A percentile compares a stretch with the other conserved stretches of the same genome.
These are phyloP conservation scores for Candida easanensis DNA, from an alignment of 805 yeast genomes.

Conservation along the genomic window DNA sequence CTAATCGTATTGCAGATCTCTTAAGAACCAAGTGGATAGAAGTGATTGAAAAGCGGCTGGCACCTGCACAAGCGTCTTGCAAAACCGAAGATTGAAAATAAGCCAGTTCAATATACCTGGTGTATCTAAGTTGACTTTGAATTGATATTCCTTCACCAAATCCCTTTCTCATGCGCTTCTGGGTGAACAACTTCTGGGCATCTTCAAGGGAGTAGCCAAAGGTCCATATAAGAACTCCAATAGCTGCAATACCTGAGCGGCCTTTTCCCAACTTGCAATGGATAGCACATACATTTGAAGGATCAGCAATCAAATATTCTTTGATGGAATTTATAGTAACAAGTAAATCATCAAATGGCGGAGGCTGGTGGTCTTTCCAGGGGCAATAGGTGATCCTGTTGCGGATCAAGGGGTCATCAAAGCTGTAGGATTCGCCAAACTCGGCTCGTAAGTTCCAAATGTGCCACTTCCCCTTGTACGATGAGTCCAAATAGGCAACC, in stretches of 20 bases:
- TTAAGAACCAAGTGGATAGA: neutral
- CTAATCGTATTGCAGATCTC: neutral
- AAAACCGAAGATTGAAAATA: neutral
- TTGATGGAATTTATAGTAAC: constrained; percentile 44
- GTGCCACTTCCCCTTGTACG: constrained; percentile 62
- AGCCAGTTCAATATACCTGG: constrained; percentile 44
- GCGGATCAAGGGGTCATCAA: constrained; percentile 1
- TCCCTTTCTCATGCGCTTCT: constrained; percentile 50
- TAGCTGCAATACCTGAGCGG: constrained; percentile 73
- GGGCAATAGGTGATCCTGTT: constrained; percentile 35
- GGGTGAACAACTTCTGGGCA: constrained; percentile 53
- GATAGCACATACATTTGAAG: constrained; percentile 54
- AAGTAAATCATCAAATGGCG: constrained; percentile 55
- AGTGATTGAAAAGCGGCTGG: no score
- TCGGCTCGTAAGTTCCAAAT: constrained; percentile 73
- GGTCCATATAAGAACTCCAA: constrained; percentile 64
- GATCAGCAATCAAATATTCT: constrained; percentile 33
- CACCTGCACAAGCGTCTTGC: neutral
- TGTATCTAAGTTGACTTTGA: constrained; percentile 62
- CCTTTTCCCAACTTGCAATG: constrained; percentile 96
- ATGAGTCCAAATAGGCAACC: constrained; percentile 40
- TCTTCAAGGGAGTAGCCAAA: constrained; percentile 36
- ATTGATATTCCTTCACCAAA: constrained; percentile 72
- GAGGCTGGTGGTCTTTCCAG: constrained; percentile 76
- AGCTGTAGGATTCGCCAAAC: constrained; percentile 38